phyloP scores from a whole-genome alignment of 225 moss, liverwort and hornwort genomes.

The Polytrichum formosum region DNA sequence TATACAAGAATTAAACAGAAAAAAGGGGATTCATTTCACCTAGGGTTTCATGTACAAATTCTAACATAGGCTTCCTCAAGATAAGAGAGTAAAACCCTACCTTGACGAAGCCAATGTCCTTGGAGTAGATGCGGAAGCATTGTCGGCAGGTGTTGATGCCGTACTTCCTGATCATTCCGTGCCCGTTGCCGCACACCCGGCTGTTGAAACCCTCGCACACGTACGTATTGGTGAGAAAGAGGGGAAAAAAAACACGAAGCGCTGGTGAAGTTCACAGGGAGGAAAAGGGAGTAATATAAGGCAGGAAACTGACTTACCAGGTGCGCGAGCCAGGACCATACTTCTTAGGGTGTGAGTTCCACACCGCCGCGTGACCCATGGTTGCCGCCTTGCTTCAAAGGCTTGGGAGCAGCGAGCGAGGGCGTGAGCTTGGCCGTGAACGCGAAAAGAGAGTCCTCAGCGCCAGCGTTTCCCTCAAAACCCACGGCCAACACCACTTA shows the following conservation, averaged over 20 bases:
- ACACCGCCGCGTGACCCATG: conserved; percentile 50
- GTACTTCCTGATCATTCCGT: conserved; percentile 63
- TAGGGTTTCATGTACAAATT: no score
- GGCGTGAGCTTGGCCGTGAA: no score
- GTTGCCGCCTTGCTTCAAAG: no score
- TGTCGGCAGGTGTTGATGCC: conserved; percentile 70
- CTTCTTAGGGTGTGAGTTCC: conserved; percentile 48
- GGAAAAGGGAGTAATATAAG: not conserved
- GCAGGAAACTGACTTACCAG: conserved; percentile 16
- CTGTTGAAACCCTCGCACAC: conserved; percentile 13
- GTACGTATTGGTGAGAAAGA: not conserved
- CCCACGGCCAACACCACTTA: no score
- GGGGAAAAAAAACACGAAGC: not conserved
- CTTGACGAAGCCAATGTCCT: conserved; percentile 69
- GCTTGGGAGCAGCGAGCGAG: no score
- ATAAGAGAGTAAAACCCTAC: conserved; percentile 8
- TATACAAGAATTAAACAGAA: no score
- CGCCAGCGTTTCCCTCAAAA: no score
- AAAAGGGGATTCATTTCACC: no score
- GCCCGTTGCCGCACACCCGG: conserved; percentile 60
- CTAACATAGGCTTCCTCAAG: no score
- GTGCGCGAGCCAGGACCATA: conserved; percentile 40
- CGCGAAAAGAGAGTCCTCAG: no score
- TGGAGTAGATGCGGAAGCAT: conserved; percentile 63
- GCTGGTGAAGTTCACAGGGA: not conserved